These are phyloP conservation scores for Sordariomycetes sp. DNA, from an alignment of 2,329 filamentous ascomycete species.

Conservation along the genomic window DNA sequence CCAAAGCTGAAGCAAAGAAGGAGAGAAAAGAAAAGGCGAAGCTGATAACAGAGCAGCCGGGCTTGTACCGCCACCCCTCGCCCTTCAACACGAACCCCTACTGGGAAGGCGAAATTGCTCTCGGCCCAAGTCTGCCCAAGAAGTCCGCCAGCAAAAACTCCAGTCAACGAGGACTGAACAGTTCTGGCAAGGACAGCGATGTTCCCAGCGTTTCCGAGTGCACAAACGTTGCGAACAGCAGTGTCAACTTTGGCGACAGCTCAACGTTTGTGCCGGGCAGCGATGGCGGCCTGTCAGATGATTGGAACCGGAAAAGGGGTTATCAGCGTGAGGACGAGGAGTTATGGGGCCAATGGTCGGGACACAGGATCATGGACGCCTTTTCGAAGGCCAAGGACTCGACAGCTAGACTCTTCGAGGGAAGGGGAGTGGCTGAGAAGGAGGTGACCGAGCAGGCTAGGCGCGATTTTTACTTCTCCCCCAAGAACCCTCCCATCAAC, in stretches of 20 bases:
- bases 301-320: slow-evolving; percentile 63
- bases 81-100: slow-evolving; percentile 82
- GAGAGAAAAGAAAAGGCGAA: slow-evolving; percentile 57
- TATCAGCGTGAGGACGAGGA: slow-evolving; percentile 86
- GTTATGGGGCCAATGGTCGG: slow-evolving; percentile 62
- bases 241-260: slow-evolving; percentile 13
- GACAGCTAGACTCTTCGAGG: slow-evolving; percentile 44
- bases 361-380: slow-evolving; percentile 48
- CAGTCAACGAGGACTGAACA: slow-evolving; percentile 51
- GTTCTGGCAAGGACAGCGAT: slow-evolving; percentile 46
- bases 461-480: slow-evolving; percentile 52
- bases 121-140: slow-evolving; percentile 68
- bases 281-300: slow-evolving; percentile 27
- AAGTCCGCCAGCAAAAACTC: slow-evolving; percentile 47
- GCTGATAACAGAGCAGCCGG: slow-evolving; percentile 60
- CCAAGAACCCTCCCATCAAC: slow-evolving; percentile 66
- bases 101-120: slow-evolving; percentile 78
- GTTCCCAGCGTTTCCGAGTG: slow-evolving; percentile 25
- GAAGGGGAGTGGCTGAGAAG: slow-evolving; percentile 41
- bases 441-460: slow-evolving; percentile 41
- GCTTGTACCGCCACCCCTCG: slow-evolving; percentile 67
- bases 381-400: slow-evolving; percentile 49
- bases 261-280: slow-evolving; percentile 40
- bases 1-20: slow-evolving; percentile 60
- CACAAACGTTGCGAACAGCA: slow-evolving; percentile 17